Conservation (phyloP, 495 filamentous ascomycete genomes). For the Podospora sp. region DNA sequence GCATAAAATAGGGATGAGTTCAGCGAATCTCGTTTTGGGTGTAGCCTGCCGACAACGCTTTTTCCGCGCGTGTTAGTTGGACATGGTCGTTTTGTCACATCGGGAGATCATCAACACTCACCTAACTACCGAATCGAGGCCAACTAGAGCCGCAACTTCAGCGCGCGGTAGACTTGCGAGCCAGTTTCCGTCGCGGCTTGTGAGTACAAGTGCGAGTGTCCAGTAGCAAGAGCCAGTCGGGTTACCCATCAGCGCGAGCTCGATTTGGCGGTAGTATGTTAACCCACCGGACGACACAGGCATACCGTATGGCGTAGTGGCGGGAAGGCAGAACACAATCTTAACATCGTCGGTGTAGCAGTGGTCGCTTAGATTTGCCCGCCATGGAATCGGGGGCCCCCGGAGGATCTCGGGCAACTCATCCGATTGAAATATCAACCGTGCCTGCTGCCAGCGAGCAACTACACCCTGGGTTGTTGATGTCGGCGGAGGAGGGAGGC, state of each 20-base stretch:
- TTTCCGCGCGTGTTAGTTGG: slow-evolving; percentile 13
- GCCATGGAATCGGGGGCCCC: slow-evolving; percentile 14
- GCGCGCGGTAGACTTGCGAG: slow-evolving; percentile 12
- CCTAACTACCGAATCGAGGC: slow-evolving; percentile 16
- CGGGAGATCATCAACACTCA: slow-evolving; percentile 8
- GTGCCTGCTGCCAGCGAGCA: slow-evolving; percentile 10
- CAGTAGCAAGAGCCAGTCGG: background rate
- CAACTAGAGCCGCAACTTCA: slow-evolving; percentile 9
- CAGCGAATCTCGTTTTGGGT: slow-evolving; percentile 15
- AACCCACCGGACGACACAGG: background rate
- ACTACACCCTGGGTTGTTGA: background rate
- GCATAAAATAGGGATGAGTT: too few species aligned
- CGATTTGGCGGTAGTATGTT: slow-evolving; percentile 11
- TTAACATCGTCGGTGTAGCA: background rate
- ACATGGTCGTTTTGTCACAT: background rate
- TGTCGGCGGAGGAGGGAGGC: slow-evolving; percentile 7
- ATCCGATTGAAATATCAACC: slow-evolving; percentile 10
- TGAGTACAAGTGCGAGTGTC: background rate
- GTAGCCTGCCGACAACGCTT: slow-evolving; percentile 16
- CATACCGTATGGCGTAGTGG: too few species aligned
- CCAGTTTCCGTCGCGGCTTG: slow-evolving; percentile 15
- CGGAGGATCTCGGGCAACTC: slow-evolving; percentile 4
- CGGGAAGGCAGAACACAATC: too few species aligned
- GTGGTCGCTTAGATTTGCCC: slow-evolving; percentile 9
- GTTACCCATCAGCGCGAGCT: background rate